Base-by-base conservation (phyloP, 2,329 filamentous ascomycete species). In the Ophiostoma angusticollis region DNA sequence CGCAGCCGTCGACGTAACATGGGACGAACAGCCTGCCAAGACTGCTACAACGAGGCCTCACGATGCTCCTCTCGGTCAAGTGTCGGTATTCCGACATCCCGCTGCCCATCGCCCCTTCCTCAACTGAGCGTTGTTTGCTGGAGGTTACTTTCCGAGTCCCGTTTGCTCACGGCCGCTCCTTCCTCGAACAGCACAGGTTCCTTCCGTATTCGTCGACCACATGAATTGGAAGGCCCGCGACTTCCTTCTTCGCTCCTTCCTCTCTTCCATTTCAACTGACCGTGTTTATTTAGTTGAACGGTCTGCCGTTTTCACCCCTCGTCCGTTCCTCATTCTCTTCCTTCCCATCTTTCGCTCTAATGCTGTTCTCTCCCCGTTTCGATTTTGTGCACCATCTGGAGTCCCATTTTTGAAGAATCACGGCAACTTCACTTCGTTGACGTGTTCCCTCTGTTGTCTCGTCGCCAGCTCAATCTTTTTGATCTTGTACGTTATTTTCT, bases 361-460 rank as follows among this genome's bases (percentile, higher is more conserved):
- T 22, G 25, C 14, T 39, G 27, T 24, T 19, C 28, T 16, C 14
- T 43, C 36, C 14, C 19, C 31, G 23, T 8, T 35, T 37, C 37
- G 23, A 35, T 39, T 30, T 30, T 37, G 34, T 42, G 13, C 34
- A 22, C 17, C 43, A 36, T 37, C 40, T 44, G 44, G 35, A 36
- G 45, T 28, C 25, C 12, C 22, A 16, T 31, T 41, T 44, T 39
- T 37, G 41, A 31, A n/a, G 25, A 14, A 17, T 17, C 29, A 25
- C 31, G 29, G 35, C 25, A 12, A 28, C 14, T n/a, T 19, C 18
- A 25, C 22, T 31, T 23, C 24, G 12, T 31, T 39, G 30, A 32
- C 33, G 30, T 41, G 16, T 9, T 25, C 21, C 11, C n/a, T 35
- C n/a, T 12, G 21, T 27, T n/a, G 8, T 16, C 29, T 39, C 36